Percentiles rank a stretch among this genome's conserved stretches.
These are phyloP conservation scores for Gossypium sturtianum DNA, from an alignment of 345 rosid species.

Conservation along the genomic window DNA sequence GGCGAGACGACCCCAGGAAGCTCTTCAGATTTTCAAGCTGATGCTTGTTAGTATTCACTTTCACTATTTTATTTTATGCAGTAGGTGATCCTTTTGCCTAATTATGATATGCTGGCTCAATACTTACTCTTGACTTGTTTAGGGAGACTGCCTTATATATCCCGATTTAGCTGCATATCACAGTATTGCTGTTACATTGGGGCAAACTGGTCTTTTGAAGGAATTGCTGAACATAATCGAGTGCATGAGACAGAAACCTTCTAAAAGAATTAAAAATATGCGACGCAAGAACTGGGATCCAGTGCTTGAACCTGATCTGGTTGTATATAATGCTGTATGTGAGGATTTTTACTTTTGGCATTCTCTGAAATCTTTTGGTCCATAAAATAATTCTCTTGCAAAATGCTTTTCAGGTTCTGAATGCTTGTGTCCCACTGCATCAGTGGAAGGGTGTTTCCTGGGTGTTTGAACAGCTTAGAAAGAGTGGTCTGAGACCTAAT, in stretches of 20 bases:
- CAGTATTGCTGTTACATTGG: conserved; percentile 73
- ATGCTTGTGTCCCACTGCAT: conserved; percentile 75
- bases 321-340: conserved; percentile 92
- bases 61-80: conserved; percentile 7
- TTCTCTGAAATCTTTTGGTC: neutral
- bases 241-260: conserved; percentile 69
- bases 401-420: conserved; percentile 51
- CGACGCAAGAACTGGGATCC: conserved; percentile 72
- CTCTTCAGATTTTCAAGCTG: conserved; percentile 53
- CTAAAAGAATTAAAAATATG: conserved; percentile 34
- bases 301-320: conserved; percentile 76
- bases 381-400: neutral
- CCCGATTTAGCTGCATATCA: conserved; percentile 95
- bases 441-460: conserved; percentile 92
- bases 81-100: neutral
- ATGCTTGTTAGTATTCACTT: conserved; percentile 63
- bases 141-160: conserved; percentile 72
- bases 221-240: conserved; percentile 71
- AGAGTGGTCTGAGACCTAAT: conserved; percentile 71
- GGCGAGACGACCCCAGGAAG: conserved; percentile 66
- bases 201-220: conserved; percentile 75
- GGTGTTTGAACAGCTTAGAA: conserved; percentile 82
- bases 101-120: conserved; percentile 21
- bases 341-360: conserved; percentile 13
- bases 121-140: conserved; percentile 26